Evolutionary conservation across 2,329 filamentous ascomycete species (phyloP).

Genomic region (Cadophora sp.): DNA sequence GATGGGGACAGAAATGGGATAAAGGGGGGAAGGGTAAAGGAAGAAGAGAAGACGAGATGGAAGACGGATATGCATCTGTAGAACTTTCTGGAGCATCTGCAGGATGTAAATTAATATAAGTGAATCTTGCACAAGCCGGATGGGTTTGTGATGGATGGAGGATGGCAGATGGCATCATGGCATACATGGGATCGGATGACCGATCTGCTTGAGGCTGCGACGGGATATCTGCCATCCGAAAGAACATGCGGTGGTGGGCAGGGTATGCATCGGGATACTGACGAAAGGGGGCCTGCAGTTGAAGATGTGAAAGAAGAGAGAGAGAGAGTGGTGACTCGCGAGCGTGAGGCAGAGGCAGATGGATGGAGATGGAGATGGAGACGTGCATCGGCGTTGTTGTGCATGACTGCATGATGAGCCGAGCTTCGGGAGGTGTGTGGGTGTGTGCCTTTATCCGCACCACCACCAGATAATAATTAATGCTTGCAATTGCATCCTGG

Average conservation of each 20-base stretch:
- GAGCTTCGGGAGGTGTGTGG: neutral
- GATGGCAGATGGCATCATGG: neutral
- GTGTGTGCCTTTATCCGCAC: neutral
- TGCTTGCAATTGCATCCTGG: neutral
- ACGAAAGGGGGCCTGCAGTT: neutral
- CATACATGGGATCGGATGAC: neutral
- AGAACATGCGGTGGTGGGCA: neutral
- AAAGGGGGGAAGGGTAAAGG: no score
- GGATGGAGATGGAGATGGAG: neutral
- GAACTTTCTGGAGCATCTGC: neutral
- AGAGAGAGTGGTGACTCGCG: neutral
- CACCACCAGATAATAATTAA: neutral
- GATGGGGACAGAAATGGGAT: constrained; percentile 2
- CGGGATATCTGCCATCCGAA: constrained; percentile 9
- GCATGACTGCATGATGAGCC: neutral
- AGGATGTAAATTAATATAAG: constrained; percentile 1
- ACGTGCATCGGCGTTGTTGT: neutral
- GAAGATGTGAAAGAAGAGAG: neutral
- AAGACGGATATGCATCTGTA: neutral
- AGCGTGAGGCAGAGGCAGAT: neutral
- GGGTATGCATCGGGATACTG: neutral
- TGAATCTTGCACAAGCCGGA: constrained; percentile 2
- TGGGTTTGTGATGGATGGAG: constrained; percentile 5
- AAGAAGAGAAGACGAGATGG: neutral
- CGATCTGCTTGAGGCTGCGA: neutral